Conservation (phyloP, 768 basidiomycete species). For the Dentipellis fragilis region DNA sequence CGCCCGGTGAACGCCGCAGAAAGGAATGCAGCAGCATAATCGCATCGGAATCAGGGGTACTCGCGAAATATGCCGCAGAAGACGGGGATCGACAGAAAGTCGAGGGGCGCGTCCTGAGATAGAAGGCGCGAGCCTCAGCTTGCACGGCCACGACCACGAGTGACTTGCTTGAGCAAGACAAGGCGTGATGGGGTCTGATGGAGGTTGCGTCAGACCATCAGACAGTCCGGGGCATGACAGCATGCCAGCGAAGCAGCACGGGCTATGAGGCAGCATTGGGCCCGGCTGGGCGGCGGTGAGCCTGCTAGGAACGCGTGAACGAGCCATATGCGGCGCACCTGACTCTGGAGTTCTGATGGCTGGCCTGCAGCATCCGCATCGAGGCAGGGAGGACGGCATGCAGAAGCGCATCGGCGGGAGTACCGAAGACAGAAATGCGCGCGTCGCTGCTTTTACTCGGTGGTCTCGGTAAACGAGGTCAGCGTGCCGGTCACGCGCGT, state of each 20-base stretch:
- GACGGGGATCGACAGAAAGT: neutral
- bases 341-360: neutral
- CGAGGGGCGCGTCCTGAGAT: neutral
- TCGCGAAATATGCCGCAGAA: neutral
- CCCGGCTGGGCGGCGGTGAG: neutral
- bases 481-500: too few relatives aligned
- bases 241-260: neutral
- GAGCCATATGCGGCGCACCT: neutral
- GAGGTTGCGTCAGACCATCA: too few relatives aligned
- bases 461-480: neutral
- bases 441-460: neutral
- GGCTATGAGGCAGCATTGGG: neutral
- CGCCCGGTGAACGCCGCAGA: too few relatives aligned
- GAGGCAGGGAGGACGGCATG: neutral
- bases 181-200: neutral
- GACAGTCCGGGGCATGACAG: neutral
- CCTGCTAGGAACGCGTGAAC: neutral
- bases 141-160: neutral
- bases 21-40: neutral
- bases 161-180: neutral
- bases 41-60: neutral
- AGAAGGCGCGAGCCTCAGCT: neutral
- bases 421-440: neutral
- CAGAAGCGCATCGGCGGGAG: neutral
- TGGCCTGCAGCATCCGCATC: neutral